phyloP scores from a whole-genome alignment of 2,329 filamentous ascomycete species.

The Byssoonygena ceratinophila region DNA sequence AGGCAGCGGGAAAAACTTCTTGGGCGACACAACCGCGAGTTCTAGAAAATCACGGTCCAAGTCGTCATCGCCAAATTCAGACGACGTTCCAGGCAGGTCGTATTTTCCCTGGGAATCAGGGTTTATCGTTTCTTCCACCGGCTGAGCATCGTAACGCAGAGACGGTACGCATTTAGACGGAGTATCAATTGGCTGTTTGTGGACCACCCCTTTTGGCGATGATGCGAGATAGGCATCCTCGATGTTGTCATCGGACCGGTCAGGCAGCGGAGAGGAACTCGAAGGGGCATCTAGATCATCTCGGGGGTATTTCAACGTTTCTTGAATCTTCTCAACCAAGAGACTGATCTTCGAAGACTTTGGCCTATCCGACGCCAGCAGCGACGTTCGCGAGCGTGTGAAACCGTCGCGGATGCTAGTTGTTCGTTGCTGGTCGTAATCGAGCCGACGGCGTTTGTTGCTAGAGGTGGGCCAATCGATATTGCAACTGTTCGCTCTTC shows the following conservation, averaged over 20 bases:
- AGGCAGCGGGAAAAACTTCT: conserved; percentile 5
- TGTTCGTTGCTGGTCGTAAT: conserved; percentile 30
- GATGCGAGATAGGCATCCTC: conserved; percentile 28
- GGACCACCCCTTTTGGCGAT: conserved; percentile 16
- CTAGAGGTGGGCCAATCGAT: conserved; percentile 55
- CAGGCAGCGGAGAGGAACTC: conserved; percentile 37
- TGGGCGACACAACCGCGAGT: conserved; percentile 17
- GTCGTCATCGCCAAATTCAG: conserved; percentile 41
- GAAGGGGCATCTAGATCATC: conserved; percentile 27
- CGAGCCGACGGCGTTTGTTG: conserved; percentile 53
- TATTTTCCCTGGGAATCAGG: not conserved
- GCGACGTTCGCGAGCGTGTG: conserved; percentile 29
- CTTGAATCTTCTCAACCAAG: conserved; percentile 56
- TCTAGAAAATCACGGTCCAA: conserved; percentile 39
- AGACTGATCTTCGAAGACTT: conserved; percentile 43
- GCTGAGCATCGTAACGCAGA: not conserved
- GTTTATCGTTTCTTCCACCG: not conserved
- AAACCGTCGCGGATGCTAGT: conserved; percentile 38
- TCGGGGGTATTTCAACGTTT: conserved; percentile 31
- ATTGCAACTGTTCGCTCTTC: conserved; percentile 59
- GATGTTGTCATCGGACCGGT: conserved; percentile 25
- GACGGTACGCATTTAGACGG: conserved; percentile 21
- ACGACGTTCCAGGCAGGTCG: conserved; percentile 23
- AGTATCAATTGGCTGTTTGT: conserved; percentile 10
- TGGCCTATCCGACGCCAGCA: conserved; percentile 28